Evolutionary conservation across 352 stramenopile species (phyloP), one percentile per base, ranked within the genome.

Genomic region (Pythium insidiosum): DNA sequence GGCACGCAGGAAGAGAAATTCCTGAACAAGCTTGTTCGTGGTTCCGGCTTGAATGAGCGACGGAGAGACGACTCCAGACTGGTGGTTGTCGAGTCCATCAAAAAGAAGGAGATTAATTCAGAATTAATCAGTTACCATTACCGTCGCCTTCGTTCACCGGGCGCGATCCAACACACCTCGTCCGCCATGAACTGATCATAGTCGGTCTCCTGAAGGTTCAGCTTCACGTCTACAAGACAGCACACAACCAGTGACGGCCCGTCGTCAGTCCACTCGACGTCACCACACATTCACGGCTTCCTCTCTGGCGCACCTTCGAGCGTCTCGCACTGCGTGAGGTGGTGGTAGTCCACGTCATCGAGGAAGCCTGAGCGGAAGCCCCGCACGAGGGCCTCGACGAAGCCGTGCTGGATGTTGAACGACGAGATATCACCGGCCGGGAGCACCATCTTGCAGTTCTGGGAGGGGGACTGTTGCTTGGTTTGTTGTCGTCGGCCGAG

Each of bases 331-430:
- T 95, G 81, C 39, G 77, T 89, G 53, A 95, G 68, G 55, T 94
- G 84, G 43, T 93, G 84, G 53, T 95, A 95, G 56, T 95, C 84
- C 24, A 91, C 80, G 52, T 95, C 84, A 39, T 90, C 81, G 35
- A 95, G 61, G 50, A 93, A 94, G 31, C 79, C 81, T 20, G 72
- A 91, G 56, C 95, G 87, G 71, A 98, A 98, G 43, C 97, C 97
- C 39, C 96, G 92, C 51, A 99, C 84, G 39, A 99, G 71, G 9
- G 90, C 95, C 62, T 99, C 97, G 28, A 95, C 65, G 69, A 98
- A 98, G 42, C 95, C 96, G 77, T 99, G 90, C 53, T 98, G 81
- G 53, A 98, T 96, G 72, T 99, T 99, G 71, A 98, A 99, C 28
- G 80, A 95, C 47, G 77, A 66, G 60, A 99, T 89, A 50, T 89